Percentiles rank a stretch among this genome's conserved stretches.
Conservation (phyloP, 2,329 filamentous ascomycete species). For the Sarocladiaceae sp. region DNA sequence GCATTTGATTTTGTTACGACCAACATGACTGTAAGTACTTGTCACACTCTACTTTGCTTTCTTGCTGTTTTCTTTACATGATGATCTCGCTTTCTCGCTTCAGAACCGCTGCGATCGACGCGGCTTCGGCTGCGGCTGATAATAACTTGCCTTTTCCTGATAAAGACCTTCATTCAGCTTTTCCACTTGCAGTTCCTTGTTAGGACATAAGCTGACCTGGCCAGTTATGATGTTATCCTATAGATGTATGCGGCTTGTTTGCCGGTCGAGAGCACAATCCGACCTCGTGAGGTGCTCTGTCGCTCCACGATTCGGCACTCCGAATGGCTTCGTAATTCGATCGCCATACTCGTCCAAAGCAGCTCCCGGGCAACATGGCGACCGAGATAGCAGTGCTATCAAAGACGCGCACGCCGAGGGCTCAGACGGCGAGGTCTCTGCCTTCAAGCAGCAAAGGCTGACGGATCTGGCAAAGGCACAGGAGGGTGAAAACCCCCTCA, state of each 20-base stretch:
- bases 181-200: constrained; percentile 10
- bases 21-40: constrained; percentile 34
- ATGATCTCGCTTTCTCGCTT: constrained; percentile 41
- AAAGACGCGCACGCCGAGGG: neutral
- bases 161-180: constrained; percentile 12
- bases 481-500: constrained; percentile 29
- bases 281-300: neutral
- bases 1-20: constrained; percentile 11
- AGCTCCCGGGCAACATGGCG: neutral
- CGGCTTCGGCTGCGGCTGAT: constrained; percentile 39
- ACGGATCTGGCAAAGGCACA: constrained; percentile 26
- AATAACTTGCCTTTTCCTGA: constrained; percentile 37
- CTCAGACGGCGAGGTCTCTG: neutral
- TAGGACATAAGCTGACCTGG: constrained; percentile 11
- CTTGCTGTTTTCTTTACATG: constrained; percentile 23
- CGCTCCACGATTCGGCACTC: neutral
- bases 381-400: too few species aligned
- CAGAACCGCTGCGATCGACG: constrained; percentile 49
- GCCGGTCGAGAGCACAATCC: constrained; percentile 18
- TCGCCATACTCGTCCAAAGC: neutral
- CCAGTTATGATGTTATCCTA: constrained; percentile 28
- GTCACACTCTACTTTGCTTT: neutral
- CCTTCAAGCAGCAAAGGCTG: constrained; percentile 13
- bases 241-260: constrained; percentile 28
- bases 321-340: constrained; percentile 9